phyloP scores from a whole-genome alignment of 2,329 filamentous ascomycete genomes.

The Colletotrichum tamarilloi region DNA sequence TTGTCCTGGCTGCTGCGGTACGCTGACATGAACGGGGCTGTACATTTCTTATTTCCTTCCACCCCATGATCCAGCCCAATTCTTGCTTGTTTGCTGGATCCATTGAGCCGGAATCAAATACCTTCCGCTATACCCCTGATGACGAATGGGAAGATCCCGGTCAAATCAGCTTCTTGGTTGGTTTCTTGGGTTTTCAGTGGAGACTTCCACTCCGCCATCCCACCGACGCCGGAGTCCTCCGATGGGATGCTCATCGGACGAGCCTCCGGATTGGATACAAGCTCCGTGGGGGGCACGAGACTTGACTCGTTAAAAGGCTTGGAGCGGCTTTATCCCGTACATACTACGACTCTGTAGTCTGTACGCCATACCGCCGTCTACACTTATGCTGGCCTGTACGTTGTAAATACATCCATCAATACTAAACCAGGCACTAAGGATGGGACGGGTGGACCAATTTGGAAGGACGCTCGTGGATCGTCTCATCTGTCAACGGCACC shows the following conservation, averaged over 20 bases:
- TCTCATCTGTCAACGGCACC: background rate
- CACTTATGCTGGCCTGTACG: background rate
- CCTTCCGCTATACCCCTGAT: background rate
- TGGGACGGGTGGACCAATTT: background rate
- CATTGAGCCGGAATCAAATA: slow-evolving; percentile 2
- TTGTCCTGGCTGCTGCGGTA: background rate
- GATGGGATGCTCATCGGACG: background rate
- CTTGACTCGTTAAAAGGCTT: background rate
- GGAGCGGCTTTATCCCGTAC: slow-evolving; percentile 1
- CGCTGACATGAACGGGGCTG: background rate
- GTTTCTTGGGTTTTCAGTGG: background rate
- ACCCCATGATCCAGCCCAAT: background rate
- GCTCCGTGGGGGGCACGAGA: background rate
- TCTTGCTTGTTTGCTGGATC: background rate
- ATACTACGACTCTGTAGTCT: background rate
- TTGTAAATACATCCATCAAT: background rate
- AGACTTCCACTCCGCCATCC: background rate
- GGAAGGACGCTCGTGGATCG: background rate
- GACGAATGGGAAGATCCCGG: background rate
- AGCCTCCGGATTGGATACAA: background rate
- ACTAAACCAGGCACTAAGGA: background rate
- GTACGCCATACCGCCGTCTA: background rate
- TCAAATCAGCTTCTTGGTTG: background rate
- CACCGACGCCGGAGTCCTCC: slow-evolving; percentile 15
- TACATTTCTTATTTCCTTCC: background rate